Percentiles rank a stretch among this genome's conserved stretches.
Conservation (phyloP, 805 yeast genomes). For the Kazachstania kunashirensis region DNA sequence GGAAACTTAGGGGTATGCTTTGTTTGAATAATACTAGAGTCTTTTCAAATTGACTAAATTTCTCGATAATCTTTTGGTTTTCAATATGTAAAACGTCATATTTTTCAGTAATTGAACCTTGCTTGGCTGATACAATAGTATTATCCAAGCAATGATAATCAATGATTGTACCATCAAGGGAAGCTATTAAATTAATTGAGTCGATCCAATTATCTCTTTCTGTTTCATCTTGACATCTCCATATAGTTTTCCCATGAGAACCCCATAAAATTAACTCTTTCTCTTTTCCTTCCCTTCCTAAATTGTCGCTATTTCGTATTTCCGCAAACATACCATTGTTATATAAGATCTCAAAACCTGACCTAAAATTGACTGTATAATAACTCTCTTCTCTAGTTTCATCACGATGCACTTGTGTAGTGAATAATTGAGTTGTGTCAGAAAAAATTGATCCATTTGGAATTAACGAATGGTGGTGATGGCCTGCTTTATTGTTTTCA, state of each 20-base stretch:
- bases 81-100: conserved; percentile 30
- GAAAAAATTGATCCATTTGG: conserved; percentile 2
- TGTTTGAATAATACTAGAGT: conserved; percentile 33
- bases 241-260: conserved; percentile 25
- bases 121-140: conserved; percentile 24
- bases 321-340: conserved; percentile 6
- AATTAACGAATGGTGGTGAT: conserved; percentile 1
- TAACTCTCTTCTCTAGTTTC: conserved; percentile 18
- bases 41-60: conserved; percentile 32
- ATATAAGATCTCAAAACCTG: conserved; percentile 7
- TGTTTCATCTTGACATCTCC: conserved; percentile 34
- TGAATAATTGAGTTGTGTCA: conserved; percentile 22
- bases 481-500: conserved; percentile 21
- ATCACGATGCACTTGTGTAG: conserved; percentile 21
- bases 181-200: conserved; percentile 28
- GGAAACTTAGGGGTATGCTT: conserved; percentile 45
- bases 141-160: conserved; percentile 21
- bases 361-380: conserved; percentile 26
- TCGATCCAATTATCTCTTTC: conserved; percentile 54
- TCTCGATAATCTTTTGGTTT: conserved; percentile 28
- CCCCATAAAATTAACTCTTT: conserved; percentile 3
- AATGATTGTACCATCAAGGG: conserved; percentile 18
- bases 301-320: neutral
- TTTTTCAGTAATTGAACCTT: conserved; percentile 25
- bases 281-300: neutral